Evolutionary conservation across 179 eudicot species (phyloP), one percentile per base, ranked within the genome.

Genomic region (Carnegiea gigantea): DNA sequence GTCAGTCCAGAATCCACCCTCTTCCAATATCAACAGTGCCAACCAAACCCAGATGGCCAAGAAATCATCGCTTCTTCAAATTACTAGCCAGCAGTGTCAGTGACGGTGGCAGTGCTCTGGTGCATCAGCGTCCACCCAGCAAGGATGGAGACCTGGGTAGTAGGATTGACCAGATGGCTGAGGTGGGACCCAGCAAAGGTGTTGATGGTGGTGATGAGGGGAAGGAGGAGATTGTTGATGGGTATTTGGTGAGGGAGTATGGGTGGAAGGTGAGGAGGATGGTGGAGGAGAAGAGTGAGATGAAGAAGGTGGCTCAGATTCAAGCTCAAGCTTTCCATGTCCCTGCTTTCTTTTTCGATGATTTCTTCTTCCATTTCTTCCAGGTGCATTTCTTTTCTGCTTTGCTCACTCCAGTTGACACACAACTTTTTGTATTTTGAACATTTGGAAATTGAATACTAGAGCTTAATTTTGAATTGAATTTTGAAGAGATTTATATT

Each of bases 201-300:
- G 15, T 1, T 54, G 51, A 53, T 79, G 77, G 75, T 46, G 43
- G 44, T 44, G 24, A 28, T 77, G 57, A 76, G 43, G 77, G 59
- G 46, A 85, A 78, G 28, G n/a, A 70, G 73, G 73, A 70, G 73
- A 70, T 28, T 14, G 36, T 88, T 77, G 89, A 89, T 77, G 81
- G 48, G 82, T 90, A 79, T 86, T 81, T 96, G 78, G 93, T 84
- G 79, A 85, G 76, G 23, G 92, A 90, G 80, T 64, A 79, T 76
- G 97, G 95, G 36, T 96, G 99, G 99, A 83, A 88, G 53, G 96
- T 94, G 70, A 96, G 99, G 88, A 92, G 96, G 72, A 89, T 96
- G 93, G 86, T 48, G 43, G 96, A 92, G 86, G 84, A 83, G 36
- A 86, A 79, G 13, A 82, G 26, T 40, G 99, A 96, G 81, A 92